phyloP scores from a whole-genome alignment of 768 basidiomycete species.

The Rhodotorula graminis region DNA sequence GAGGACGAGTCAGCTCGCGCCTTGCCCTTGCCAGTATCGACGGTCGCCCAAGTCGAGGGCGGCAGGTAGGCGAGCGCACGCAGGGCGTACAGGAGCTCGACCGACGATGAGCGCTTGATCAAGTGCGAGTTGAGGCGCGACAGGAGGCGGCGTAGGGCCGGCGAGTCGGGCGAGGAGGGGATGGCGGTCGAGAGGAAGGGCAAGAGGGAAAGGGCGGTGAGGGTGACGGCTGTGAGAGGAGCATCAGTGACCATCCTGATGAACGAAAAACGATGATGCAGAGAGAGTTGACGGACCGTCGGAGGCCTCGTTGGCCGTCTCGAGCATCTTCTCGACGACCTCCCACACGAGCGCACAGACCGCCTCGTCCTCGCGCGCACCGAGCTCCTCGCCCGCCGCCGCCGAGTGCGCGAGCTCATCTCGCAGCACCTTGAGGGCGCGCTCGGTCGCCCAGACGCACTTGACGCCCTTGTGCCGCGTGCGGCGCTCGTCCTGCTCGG shows the following conservation, averaged over 20 bases:
- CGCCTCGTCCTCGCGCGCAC: neutral
- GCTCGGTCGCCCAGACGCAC: neutral
- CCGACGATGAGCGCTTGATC: neutral
- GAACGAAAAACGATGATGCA: too few species aligned
- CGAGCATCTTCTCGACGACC: neutral
- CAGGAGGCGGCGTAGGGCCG: neutral
- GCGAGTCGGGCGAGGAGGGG: too few species aligned
- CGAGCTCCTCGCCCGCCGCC: neutral
- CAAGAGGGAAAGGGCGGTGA: neutral
- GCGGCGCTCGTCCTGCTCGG: neutral
- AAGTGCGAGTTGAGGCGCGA: neutral
- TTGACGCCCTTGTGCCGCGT: neutral
- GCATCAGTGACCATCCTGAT: too few species aligned
- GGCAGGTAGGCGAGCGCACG: slow-evolving; percentile 3
- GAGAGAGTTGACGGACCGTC: neutral
- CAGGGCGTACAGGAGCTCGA: neutral
- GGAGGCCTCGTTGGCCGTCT: neutral
- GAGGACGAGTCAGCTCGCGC: too few species aligned
- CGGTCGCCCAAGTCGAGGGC: neutral
- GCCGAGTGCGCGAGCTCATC: neutral
- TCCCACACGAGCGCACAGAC: neutral
- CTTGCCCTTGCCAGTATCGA: neutral
- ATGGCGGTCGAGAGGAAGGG: neutral
- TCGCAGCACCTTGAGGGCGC: neutral
- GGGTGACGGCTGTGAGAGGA: neutral